These are phyloP conservation scores for Bacterosira constricta DNA, from an alignment of 108 stramenopile genomes.

Conservation along the genomic window DNA sequence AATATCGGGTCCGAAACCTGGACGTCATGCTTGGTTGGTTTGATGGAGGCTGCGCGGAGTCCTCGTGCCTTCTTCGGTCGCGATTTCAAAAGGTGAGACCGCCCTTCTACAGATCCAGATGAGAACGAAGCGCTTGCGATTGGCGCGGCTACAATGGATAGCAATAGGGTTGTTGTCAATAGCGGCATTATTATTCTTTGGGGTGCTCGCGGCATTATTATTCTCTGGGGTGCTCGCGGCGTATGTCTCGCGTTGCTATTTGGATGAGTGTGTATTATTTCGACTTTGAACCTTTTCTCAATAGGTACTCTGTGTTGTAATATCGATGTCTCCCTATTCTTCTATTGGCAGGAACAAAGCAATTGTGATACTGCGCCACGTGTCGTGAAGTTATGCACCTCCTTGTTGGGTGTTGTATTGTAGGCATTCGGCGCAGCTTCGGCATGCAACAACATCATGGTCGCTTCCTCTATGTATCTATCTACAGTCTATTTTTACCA, in stretches of 20 bases:
- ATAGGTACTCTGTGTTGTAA: not conserved
- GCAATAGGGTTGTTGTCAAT: constrained; percentile 3
- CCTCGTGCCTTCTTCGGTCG: not conserved
- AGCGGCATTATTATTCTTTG: constrained; percentile 2
- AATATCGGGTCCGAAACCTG: not conserved
- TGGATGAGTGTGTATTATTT: not conserved
- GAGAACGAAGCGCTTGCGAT: not conserved
- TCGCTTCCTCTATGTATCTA: no score
- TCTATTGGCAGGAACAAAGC: not conserved
- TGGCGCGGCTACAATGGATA: not conserved
- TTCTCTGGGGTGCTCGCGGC: constrained; percentile 4
- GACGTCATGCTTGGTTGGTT: no score
- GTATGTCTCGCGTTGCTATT: constrained; percentile 9
- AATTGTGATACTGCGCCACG: not conserved
- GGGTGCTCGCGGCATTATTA: constrained; percentile 6
- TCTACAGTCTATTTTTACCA: no score
- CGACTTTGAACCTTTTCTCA: not conserved
- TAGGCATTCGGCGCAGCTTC: no score
- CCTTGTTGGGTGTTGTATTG: no score
- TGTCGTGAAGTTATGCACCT: no score
- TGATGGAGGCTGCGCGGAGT: not conserved
- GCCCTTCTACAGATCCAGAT: no score
- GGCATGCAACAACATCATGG: no score
- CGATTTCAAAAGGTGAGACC: no score
- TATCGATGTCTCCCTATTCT: not conserved